These are phyloP conservation scores for Chaetomium strumarium DNA, from an alignment of 2,329 filamentous ascomycete species.

Conservation along the genomic window DNA sequence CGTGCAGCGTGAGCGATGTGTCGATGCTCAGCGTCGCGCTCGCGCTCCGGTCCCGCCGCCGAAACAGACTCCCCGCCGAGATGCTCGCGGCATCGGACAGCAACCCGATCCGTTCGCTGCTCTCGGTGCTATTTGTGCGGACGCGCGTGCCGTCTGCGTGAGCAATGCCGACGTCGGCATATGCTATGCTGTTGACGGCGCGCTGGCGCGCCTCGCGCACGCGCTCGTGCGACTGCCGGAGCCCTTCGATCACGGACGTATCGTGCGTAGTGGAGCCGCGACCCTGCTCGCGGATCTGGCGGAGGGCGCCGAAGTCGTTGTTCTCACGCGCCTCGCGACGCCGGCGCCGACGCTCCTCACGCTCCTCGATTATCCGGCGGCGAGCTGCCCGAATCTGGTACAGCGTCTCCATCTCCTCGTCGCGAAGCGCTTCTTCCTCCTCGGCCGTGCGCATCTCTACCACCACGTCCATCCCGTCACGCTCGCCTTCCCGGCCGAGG, in stretches of 20 bases:
- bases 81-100: constrained; percentile 68
- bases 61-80: constrained; percentile 28
- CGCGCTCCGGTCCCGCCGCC: constrained; percentile 43
- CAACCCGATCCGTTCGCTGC: constrained; percentile 59
- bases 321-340: constrained; percentile 66
- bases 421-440: constrained; percentile 70
- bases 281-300: constrained; percentile 55
- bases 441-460: constrained; percentile 77
- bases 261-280: constrained; percentile 40
- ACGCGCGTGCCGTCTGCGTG: constrained; percentile 72
- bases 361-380: constrained; percentile 67
- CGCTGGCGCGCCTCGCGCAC: constrained; percentile 57
- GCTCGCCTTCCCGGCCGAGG: constrained; percentile 81
- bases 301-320: constrained; percentile 64
- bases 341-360: constrained; percentile 66
- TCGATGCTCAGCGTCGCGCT: constrained; percentile 52
- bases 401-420: constrained; percentile 86
- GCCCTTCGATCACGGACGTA: constrained; percentile 53
- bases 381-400: constrained; percentile 83
- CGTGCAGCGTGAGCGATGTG: constrained; percentile 26
- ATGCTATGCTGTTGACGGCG: constrained; percentile 68
- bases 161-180: constrained; percentile 69
- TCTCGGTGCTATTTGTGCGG: constrained; percentile 66
- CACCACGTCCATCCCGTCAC: constrained; percentile 85
- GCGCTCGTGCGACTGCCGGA: constrained; percentile 50